These are phyloP conservation scores for Trichoderma sp. DNA, from an alignment of 2,329 filamentous ascomycete genomes.

Conservation along the genomic window DNA sequence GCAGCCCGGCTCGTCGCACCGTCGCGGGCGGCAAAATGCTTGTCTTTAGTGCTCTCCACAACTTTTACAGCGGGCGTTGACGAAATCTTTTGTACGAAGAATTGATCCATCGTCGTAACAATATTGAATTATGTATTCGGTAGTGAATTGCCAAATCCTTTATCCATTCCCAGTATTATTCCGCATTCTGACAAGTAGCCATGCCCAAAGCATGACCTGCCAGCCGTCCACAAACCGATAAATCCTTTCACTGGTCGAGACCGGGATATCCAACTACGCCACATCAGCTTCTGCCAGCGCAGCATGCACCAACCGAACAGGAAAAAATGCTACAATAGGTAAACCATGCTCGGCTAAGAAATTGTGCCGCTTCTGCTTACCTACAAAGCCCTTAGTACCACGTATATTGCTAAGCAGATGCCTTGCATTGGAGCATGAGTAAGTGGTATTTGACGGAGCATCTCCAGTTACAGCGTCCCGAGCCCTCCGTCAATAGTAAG, in stretches of 20 bases:
- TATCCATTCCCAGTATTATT: neutral
- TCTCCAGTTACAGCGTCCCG: no score
- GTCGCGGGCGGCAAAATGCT: slow-evolving; percentile 10
- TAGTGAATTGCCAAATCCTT: neutral
- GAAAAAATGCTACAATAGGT: neutral
- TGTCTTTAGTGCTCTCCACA: neutral
- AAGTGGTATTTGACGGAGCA: neutral
- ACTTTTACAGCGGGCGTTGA: neutral
- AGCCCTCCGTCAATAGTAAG: neutral
- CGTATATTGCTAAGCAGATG: neutral
- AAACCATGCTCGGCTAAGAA: neutral
- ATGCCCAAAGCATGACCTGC: neutral
- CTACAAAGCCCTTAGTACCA: neutral
- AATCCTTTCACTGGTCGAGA: neutral
- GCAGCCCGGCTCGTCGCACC: neutral
- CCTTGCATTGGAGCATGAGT: neutral
- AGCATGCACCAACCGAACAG: neutral
- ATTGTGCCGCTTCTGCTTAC: neutral
- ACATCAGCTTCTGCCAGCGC: slow-evolving; percentile 12
- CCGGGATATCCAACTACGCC: neutral
- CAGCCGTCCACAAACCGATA: neutral
- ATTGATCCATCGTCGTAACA: neutral
- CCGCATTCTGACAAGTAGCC: neutral
- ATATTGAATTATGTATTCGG: neutral
- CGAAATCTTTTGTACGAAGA: neutral